phyloP scores from a whole-genome alignment of 768 basidiomycete species.

The Lactarius pseudohatsudake region DNA sequence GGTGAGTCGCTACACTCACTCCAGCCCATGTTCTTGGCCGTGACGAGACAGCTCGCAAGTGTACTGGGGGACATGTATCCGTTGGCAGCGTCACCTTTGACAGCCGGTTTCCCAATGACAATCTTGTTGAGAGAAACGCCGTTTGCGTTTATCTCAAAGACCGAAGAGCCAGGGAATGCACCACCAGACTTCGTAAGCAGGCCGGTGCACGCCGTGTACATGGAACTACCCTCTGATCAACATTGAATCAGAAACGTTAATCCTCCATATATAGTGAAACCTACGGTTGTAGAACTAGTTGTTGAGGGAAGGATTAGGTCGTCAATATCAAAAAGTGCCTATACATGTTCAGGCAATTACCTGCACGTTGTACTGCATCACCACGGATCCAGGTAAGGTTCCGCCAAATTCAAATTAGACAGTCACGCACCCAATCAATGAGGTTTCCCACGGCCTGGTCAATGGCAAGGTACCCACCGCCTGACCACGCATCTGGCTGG shows the following conservation, averaged over 20 bases:
- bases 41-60: constrained; percentile 55
- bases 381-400: not conserved
- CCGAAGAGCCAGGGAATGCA: constrained; percentile 43
- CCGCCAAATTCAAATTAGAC: not conserved
- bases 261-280: constrained; percentile 15
- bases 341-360: constrained; percentile 27
- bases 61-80: constrained; percentile 58
- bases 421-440: constrained; percentile 44
- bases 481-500: constrained; percentile 37
- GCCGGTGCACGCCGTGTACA: constrained; percentile 41
- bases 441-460: constrained; percentile 41
- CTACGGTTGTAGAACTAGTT: constrained; percentile 45
- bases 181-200: constrained; percentile 43
- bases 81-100: constrained; percentile 41
- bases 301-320: not conserved
- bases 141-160: constrained; percentile 53
- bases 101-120: constrained; percentile 74
- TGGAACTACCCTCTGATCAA: constrained; percentile 38
- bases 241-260: not conserved
- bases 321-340: not conserved
- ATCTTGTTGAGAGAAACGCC: constrained; percentile 63
- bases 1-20: constrained; percentile 41
- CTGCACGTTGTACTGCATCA: constrained; percentile 44
- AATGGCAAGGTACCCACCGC: constrained; percentile 44
- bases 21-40: constrained; percentile 65